Conservation (phyloP, 805 yeast genomes). For the Candida jianshihensis region DNA sequence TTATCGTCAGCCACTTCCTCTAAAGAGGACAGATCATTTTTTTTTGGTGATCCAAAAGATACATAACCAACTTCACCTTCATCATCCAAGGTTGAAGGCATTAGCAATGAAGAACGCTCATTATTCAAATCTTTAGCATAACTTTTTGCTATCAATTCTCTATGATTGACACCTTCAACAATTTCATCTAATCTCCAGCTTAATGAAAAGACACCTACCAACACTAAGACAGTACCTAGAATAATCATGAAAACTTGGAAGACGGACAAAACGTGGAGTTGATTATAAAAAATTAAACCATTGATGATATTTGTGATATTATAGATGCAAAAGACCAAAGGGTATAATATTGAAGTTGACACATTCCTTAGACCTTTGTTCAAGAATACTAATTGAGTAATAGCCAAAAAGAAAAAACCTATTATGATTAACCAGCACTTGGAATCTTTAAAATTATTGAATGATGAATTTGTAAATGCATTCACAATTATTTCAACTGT, state of each 20-base stretch:
- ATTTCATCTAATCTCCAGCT: conserved; percentile 42
- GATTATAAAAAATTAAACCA: conserved; percentile 53
- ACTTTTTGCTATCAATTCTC: conserved; percentile 6
- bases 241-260: conserved; percentile 37
- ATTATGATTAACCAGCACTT: conserved; percentile 45
- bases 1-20: background rate
- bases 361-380: conserved; percentile 65
- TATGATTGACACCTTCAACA: conserved; percentile 24
- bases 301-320: conserved; percentile 64
- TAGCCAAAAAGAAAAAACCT: conserved; percentile 54
- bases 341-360: conserved; percentile 75
- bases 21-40: conserved; percentile 15
- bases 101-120: conserved; percentile 8
- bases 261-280: conserved; percentile 33
- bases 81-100: conserved; percentile 13
- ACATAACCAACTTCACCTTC: conserved; percentile 23
- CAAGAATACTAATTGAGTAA: conserved; percentile 63
- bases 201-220: conserved; percentile 57
- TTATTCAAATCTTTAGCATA: background rate
- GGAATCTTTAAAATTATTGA: conserved; percentile 31
- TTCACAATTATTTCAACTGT: conserved; percentile 61
- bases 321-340: conserved; percentile 78
- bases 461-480: conserved; percentile 29
- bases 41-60: conserved; percentile 33
- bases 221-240: conserved; percentile 36